Conservation (phyloP, 192 early-diverging fungal species). For the Coemansia sp. region DNA sequence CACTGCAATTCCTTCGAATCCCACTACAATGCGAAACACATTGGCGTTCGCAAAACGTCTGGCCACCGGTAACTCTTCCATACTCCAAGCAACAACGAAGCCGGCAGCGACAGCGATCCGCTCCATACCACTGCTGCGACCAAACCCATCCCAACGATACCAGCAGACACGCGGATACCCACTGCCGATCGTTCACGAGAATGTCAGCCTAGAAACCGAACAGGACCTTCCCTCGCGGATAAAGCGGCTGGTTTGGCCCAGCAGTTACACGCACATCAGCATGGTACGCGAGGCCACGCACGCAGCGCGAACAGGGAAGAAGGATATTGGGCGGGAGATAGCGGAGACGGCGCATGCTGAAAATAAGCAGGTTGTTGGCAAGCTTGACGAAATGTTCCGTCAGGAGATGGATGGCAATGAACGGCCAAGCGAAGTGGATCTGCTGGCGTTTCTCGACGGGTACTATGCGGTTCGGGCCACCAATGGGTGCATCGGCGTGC, state of each 20-base stretch:
- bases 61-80: background rate
- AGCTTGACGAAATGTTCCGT: constrained; percentile 21
- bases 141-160: background rate
- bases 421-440: constrained; percentile 9
- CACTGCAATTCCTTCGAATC: background rate
- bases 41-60: constrained; percentile 5
- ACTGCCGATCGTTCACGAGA: constrained; percentile 8
- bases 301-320: background rate
- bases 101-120: background rate
- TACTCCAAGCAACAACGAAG: background rate
- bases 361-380: background rate
- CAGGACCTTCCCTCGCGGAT: constrained; percentile 16
- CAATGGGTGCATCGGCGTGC: constrained; percentile 12
- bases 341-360: background rate
- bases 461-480: constrained; percentile 17
- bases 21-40: constrained; percentile 35
- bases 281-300: constrained; percentile 21
- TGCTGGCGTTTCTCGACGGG: constrained; percentile 35
- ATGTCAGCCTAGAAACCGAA: background rate
- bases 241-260: constrained; percentile 34
- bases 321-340: constrained; percentile 11
- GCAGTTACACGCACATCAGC: constrained; percentile 26
- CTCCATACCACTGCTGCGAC: background rate
- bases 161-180: constrained; percentile 9
- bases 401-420: background rate